Evolutionary conservation across 1,284 basidiomycete species (phyloP).

Genomic region (Cryptococcus jaspeensis): DNA sequence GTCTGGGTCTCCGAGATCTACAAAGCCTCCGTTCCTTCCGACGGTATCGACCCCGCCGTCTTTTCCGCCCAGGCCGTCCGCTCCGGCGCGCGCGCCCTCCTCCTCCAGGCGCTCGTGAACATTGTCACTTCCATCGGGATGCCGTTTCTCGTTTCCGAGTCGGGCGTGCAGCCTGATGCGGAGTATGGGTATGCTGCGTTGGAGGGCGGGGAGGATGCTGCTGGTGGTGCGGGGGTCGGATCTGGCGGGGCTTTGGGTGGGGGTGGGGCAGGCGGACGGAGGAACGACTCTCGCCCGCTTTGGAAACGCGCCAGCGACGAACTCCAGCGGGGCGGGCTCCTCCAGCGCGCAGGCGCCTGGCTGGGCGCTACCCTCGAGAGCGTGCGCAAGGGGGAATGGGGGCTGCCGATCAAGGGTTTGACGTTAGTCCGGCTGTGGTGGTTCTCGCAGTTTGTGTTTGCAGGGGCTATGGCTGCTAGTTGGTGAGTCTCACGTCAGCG

Average conservation of each 20-base stretch:
- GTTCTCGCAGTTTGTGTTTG: constrained; percentile 46
- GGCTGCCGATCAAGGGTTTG: constrained; percentile 43
- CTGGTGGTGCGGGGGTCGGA: neutral
- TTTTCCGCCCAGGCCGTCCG: constrained; percentile 70
- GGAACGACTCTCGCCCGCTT: constrained; percentile 24
- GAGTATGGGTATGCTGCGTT: constrained; percentile 16
- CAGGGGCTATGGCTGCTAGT: constrained; percentile 48
- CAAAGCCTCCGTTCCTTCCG: constrained; percentile 54
- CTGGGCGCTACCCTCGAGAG: constrained; percentile 18
- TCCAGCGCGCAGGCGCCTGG: constrained; percentile 8
- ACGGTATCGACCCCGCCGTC: constrained; percentile 41
- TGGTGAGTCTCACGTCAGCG: constrained; percentile 37
- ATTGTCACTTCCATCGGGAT: constrained; percentile 68
- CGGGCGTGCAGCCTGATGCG: constrained; percentile 35
- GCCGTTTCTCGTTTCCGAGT: constrained; percentile 64
- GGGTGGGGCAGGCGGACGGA: constrained; percentile 1
- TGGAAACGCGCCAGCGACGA: constrained; percentile 32
- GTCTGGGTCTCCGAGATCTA: constrained; percentile 85
- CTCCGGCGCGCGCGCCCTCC: constrained; percentile 77
- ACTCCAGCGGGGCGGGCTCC: constrained; percentile 6
- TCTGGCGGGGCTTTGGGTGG: neutral
- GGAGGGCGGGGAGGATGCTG: constrained; percentile 7
- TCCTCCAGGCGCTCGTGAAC: constrained; percentile 70
- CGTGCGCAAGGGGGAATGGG: constrained; percentile 27
- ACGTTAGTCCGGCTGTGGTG: constrained; percentile 47